These are phyloP conservation scores for Penicillium bovifimosum DNA, from an alignment of 495 filamentous ascomycete genomes.

Conservation along the genomic window DNA sequence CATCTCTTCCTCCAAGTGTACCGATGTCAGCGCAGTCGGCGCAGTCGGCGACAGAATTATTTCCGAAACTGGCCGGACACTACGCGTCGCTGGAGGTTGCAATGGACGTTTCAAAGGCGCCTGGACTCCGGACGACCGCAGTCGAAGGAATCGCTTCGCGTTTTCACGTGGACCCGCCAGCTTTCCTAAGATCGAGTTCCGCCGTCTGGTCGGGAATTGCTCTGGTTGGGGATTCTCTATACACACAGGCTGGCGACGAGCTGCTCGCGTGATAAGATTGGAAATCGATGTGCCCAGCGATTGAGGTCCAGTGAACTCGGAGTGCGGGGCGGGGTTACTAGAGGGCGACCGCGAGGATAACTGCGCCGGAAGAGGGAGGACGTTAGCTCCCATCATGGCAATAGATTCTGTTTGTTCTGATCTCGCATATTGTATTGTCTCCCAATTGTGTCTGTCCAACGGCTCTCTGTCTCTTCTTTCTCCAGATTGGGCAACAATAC, in stretches of 20 bases:
- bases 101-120: conserved; percentile 21
- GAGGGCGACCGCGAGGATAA: conserved; percentile 25
- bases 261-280: conserved; percentile 24
- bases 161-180: conserved; percentile 46
- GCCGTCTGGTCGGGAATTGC: conserved; percentile 26
- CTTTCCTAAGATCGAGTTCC: conserved; percentile 35
- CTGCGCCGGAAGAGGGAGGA: conserved; percentile 22
- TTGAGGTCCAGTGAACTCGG: conserved; percentile 14
- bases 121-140: conserved; percentile 29
- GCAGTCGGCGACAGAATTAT: conserved; percentile 31
- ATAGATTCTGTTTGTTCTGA: neutral
- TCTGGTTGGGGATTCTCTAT: conserved; percentile 20
- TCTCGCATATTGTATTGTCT: too few relatives aligned
- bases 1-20: conserved; percentile 26
- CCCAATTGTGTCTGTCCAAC: conserved; percentile 10
- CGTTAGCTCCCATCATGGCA: conserved; percentile 34
- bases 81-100: conserved; percentile 16
- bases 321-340: conserved; percentile 18
- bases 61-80: conserved; percentile 39
- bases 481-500: neutral
- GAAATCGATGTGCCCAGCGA: conserved; percentile 17
- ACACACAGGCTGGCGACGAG: conserved; percentile 19
- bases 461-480: neutral
- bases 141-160: conserved; percentile 47
- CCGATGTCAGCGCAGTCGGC: conserved; percentile 22